Percentiles rank a stretch among this genome's conserved stretches.
These are phyloP conservation scores for Pestalotiopsis sp. DNA, from an alignment of 2,329 filamentous ascomycete species.

Conservation along the genomic window DNA sequence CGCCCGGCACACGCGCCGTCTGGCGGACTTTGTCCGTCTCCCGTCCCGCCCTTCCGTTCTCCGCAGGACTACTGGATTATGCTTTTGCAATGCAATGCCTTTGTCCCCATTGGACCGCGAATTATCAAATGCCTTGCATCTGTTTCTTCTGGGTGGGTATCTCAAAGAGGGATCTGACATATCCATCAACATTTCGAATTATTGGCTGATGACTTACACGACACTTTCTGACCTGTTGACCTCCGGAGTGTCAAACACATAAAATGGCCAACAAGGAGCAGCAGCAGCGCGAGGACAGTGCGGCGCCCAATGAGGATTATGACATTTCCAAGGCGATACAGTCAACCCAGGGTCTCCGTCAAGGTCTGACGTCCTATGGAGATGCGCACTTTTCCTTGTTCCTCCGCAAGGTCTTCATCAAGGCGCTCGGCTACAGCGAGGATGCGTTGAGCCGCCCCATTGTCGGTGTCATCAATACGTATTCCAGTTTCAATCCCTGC, in stretches of 20 bases:
- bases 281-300: not conserved
- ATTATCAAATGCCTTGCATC: not conserved
- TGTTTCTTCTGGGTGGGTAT: not conserved
- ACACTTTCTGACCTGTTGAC: not conserved
- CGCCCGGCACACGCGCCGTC: not conserved
- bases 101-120: not conserved
- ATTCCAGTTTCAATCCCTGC: conserved; percentile 74
- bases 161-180: not conserved
- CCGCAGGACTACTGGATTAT: not conserved
- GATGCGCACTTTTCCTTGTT: conserved; percentile 77
- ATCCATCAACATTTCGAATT: not conserved
- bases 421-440: conserved; percentile 74
- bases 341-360: conserved; percentile 56
- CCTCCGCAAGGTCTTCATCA: conserved; percentile 77
- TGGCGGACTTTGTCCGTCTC: not conserved
- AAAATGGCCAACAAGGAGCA: not conserved
- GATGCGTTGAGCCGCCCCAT: conserved; percentile 72
- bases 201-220: not conserved
- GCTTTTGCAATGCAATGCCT: not conserved
- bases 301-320: conserved; percentile 51
- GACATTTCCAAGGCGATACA: conserved; percentile 58
- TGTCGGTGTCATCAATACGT: conserved; percentile 75
- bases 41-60: not conserved
- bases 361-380: conserved; percentile 70
- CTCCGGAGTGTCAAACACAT: not conserved